Conservation (phyloP, 257 asterid genomes). For the Solanum peruvianum region DNA sequence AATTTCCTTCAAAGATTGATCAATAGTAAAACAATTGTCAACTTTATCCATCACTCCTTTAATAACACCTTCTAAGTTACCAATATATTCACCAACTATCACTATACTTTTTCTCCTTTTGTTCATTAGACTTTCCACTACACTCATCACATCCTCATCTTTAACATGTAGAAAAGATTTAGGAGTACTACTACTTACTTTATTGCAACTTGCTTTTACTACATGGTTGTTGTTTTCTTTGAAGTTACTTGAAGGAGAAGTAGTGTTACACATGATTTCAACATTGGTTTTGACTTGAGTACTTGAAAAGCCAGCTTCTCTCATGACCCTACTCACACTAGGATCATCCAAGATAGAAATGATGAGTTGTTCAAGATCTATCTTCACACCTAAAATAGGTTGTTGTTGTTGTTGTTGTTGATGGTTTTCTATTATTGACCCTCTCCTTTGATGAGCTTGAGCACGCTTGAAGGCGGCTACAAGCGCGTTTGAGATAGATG, state of each 20-base stretch:
- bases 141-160: slow-evolving; percentile 38
- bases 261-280: slow-evolving; percentile 13
- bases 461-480: slow-evolving; percentile 93
- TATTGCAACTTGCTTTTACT: not conserved
- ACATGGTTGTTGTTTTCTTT: not conserved
- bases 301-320: slow-evolving; percentile 83
- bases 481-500: slow-evolving; percentile 72
- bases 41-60: slow-evolving; percentile 44
- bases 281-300: slow-evolving; percentile 67
- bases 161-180: not conserved
- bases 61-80: slow-evolving; percentile 29
- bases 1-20: slow-evolving; percentile 25
- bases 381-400: slow-evolving; percentile 46
- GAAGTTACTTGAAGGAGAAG: not conserved
- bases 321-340: slow-evolving; percentile 88
- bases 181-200: not conserved
- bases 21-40: slow-evolving; percentile 6
- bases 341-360: slow-evolving; percentile 86
- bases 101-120: slow-evolving; percentile 31
- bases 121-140: slow-evolving; percentile 24
- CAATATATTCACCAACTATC: slow-evolving; percentile 50
- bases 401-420: slow-evolving; percentile 51
- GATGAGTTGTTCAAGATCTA: slow-evolving; percentile 74
- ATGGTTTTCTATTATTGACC: slow-evolving; percentile 38
- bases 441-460: slow-evolving; percentile 85